phyloP scores from a whole-genome alignment of 495 filamentous ascomycete species.

The Darksidea phi region DNA sequence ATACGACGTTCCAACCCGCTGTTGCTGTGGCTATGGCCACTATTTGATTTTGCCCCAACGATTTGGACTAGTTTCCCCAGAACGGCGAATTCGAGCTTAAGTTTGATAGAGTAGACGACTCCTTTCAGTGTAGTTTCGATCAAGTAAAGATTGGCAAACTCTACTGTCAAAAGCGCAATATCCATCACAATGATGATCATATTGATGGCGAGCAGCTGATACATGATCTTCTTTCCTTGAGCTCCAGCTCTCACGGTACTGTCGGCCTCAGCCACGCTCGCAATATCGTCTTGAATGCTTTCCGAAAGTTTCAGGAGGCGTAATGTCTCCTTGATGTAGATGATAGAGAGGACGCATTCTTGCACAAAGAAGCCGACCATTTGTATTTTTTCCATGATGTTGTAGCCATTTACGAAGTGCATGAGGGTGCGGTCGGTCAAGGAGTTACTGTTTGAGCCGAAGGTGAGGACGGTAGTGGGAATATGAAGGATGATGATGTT shows the following conservation, averaged over 20 bases:
- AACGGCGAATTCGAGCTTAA: slow-evolving; percentile 66
- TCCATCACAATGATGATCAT: slow-evolving; percentile 58
- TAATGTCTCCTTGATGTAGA: slow-evolving; percentile 58
- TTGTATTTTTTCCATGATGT: slow-evolving; percentile 63
- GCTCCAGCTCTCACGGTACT: not conserved
- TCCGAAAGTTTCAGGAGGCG: slow-evolving; percentile 49
- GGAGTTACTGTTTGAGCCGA: slow-evolving; percentile 52
- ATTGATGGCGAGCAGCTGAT: slow-evolving; percentile 60
- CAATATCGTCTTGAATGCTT: slow-evolving; percentile 45
- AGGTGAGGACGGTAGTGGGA: slow-evolving; percentile 58
- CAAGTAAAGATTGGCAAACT: slow-evolving; percentile 57
- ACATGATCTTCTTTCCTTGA: slow-evolving; percentile 51
- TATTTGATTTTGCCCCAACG: slow-evolving; percentile 2
- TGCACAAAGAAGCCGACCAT: slow-evolving; percentile 63
- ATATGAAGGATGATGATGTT: slow-evolving; percentile 56
- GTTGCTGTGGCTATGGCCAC: too few relatives aligned
- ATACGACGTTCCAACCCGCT: too few relatives aligned
- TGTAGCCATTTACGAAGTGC: slow-evolving; percentile 48
- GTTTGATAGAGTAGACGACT: slow-evolving; percentile 62
- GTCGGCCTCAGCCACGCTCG: not conserved
- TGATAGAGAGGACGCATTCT: slow-evolving; percentile 58
- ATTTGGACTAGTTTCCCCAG: slow-evolving; percentile 49
- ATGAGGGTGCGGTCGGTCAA: slow-evolving; percentile 19
- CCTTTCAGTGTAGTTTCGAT: slow-evolving; percentile 62
- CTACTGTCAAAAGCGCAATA: slow-evolving; percentile 55